Conservation (phyloP, 345 rosid genomes). For the Murraya koenigii region DNA sequence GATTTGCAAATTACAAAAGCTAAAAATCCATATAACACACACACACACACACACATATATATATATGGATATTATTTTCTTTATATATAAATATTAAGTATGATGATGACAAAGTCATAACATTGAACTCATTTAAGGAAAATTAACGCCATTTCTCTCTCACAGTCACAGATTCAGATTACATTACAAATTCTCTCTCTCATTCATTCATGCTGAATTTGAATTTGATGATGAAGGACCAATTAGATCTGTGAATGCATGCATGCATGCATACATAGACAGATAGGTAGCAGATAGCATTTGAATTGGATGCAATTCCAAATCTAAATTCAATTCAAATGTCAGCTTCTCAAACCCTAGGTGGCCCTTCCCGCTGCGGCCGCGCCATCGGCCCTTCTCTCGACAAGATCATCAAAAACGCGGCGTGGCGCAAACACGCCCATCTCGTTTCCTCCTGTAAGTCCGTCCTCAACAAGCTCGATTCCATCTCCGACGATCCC, state of each 20-base stretch:
- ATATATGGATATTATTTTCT: too few species aligned
- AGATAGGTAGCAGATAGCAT: too few species aligned
- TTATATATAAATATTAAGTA: too few species aligned
- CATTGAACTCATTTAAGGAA: neutral
- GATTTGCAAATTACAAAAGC: neutral
- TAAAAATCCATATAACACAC: too few species aligned
- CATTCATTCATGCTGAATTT: neutral
- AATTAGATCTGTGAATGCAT: conserved; percentile 16
- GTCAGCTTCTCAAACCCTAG: conserved; percentile 71
- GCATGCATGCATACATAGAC: conserved; percentile 11
- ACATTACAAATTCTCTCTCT: neutral
- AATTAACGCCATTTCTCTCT: neutral
- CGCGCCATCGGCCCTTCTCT: conserved; percentile 73
- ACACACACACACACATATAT: too few species aligned
- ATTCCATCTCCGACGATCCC: conserved; percentile 42
- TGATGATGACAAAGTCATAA: neutral
- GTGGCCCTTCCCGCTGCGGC: conserved; percentile 78
- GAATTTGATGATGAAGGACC: neutral
- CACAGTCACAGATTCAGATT: neutral
- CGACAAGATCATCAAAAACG: conserved; percentile 90
- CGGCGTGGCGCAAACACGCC: conserved; percentile 94
- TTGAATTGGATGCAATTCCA: neutral
- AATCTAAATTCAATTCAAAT: conserved; percentile 19
- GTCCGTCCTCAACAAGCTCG: conserved; percentile 78
- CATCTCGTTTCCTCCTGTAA: conserved; percentile 82